Evolutionary conservation across 2,329 filamentous ascomycete species (phyloP), one percentile per base, ranked within the genome.

Genomic region (Myriosclerotinia curreyana): DNA sequence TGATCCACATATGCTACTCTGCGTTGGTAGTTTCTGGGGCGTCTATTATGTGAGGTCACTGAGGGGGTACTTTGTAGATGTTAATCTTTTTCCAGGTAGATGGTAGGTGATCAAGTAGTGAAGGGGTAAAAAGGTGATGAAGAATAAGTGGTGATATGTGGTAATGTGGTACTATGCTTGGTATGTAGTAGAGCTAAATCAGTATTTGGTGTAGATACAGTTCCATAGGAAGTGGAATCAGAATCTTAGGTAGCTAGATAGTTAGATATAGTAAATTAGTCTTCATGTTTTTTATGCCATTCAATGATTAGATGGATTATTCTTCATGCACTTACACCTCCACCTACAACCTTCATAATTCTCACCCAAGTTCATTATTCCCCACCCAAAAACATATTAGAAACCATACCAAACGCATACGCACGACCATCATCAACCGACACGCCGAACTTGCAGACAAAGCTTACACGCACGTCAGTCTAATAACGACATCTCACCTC

Each of bases 401-500:
- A 48, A 59, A 36, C n/a, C 54, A 34, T n/a, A 22, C 44, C 42
- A 46, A 8, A 20, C 28, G 11, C 44, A 48, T n/a, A 58, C 40
- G 40, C 54, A 58, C 40, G 54, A 58, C 38, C 40, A 55, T 38
- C 53, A 44, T 56, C 53, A 56, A 56, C 54, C 54, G 54, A 56
- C 54, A 56, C 54, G 54, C 54, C 54, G 54, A 60, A 51, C 56
- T 25, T 51, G 44, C 56, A 51, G 34, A 38, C 28, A 62, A 66
- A 66, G 66, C 66, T 69, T 64, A 60, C 48, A 60, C 8, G 64
- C 54, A 56, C 40, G 46, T 46, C 40, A 34, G 4, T 34, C 54
- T 58, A 58, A 36, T 36, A 62, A 66, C 68, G 61, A 67, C 62
- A 63, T 60, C 40, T 46, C 25, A 42, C 22, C 53, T 56, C 22